A percentile compares a stretch with the other conserved stretches of the same genome.
These are phyloP conservation scores for Graphilbum fragrans DNA, from an alignment of 2,329 filamentous ascomycete genomes.

Conservation along the genomic window DNA sequence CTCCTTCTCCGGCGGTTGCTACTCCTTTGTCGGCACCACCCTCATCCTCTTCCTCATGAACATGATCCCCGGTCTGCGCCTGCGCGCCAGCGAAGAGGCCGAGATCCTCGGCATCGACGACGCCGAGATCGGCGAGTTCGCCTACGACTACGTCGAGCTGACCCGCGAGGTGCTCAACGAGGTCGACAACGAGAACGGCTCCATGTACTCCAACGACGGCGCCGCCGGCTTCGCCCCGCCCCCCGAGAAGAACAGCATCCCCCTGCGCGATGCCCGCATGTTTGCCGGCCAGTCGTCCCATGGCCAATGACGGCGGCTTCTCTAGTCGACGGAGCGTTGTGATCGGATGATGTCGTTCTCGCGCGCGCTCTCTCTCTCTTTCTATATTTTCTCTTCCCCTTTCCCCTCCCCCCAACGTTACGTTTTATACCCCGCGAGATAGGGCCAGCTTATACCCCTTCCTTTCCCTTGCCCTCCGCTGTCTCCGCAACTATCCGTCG, in stretches of 20 bases:
- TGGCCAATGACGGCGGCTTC: slow-evolving; percentile 11
- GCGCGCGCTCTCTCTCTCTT: not conserved
- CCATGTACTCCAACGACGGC: slow-evolving; percentile 17
- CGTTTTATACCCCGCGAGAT: no score
- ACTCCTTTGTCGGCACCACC: slow-evolving; percentile 68
- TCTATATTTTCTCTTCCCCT: not conserved
- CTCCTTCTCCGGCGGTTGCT: slow-evolving; percentile 61
- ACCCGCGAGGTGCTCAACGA: slow-evolving; percentile 35
- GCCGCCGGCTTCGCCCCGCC: not conserved
- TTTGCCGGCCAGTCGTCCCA: slow-evolving; percentile 19
- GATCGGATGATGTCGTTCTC: not conserved
- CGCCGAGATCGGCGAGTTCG: slow-evolving; percentile 84
- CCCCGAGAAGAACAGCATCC: slow-evolving; percentile 35
- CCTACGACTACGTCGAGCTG: slow-evolving; percentile 89
- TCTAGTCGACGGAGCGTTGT: slow-evolving; percentile 3
- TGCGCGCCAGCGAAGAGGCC: slow-evolving; percentile 64
- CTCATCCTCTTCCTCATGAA: slow-evolving; percentile 73
- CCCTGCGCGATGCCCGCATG: slow-evolving; percentile 30
- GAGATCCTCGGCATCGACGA: slow-evolving; percentile 82
- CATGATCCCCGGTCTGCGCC: slow-evolving; percentile 60
- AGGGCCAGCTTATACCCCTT: no score
- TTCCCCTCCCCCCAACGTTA: not conserved
- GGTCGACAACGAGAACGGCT: slow-evolving; percentile 9
- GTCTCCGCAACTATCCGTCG: no score
- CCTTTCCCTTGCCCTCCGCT: no score